Evolutionary conservation across 176 grass and related monocot genomes (phyloP).

Genomic region (Cymbopogon citratus): DNA sequence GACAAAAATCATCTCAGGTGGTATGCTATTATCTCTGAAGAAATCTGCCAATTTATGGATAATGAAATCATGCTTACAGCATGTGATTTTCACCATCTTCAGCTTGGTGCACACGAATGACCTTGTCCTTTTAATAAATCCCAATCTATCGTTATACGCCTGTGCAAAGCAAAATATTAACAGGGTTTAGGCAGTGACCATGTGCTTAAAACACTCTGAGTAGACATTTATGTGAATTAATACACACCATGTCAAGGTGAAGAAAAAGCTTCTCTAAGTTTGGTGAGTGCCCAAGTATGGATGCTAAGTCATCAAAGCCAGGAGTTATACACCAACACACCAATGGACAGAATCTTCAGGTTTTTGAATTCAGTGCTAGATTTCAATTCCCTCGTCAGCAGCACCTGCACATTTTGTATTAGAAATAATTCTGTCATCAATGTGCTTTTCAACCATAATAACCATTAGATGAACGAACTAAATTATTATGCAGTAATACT

Average conservation of each 20-base stretch:
- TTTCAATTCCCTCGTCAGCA: constrained; percentile 6
- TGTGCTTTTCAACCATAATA: neutral
- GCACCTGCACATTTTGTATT: constrained; percentile 27
- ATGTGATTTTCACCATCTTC: constrained; percentile 27
- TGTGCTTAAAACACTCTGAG: neutral
- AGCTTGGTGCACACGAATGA: constrained; percentile 16
- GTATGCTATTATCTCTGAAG: neutral
- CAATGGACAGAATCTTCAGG: constrained; percentile 29
- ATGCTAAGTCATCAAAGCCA: constrained; percentile 5
- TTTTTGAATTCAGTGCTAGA: constrained; percentile 19
- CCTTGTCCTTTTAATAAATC: neutral
- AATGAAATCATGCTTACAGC: neutral
- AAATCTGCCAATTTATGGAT: constrained; percentile 10
- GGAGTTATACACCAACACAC: constrained; percentile 36
- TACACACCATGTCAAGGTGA: constrained; percentile 27
- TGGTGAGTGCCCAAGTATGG: constrained; percentile 22
- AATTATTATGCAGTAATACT: neutral
- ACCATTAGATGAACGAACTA: neutral
- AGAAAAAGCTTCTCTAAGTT: constrained; percentile 33
- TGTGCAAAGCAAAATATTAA: constrained; percentile 5
- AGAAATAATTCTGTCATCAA: neutral
- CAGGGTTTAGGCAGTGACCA: neutral
- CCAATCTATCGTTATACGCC: neutral
- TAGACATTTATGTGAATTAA: neutral
- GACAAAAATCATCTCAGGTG: neutral